Base-by-base conservation (phyloP, 768 basidiomycete species). In the Cyclocybe cylindracea region DNA sequence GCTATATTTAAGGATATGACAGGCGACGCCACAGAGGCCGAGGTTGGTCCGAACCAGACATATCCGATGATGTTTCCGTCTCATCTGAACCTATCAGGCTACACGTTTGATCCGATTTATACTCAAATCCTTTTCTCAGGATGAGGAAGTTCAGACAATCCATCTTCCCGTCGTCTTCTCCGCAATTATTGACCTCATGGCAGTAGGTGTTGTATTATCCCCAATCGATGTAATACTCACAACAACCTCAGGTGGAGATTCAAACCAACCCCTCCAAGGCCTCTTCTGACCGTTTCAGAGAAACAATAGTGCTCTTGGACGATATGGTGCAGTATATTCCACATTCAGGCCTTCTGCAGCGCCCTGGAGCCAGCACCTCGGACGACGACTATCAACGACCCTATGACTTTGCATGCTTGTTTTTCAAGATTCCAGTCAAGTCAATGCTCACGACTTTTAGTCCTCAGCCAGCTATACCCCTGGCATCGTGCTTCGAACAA, bases 141-240 rank as follows among this genome's bases (percentile, higher is more conserved):
- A 98, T 58, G 94, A 98, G 54, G 96, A 97, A 63, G 82, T 91
- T 19, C 84, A 82, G 61, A 80, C 74, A 3, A 75, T 94, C 29
- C 92, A 96, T 67, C 70, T 94, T 9, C 94, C 96, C 0, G 68
- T 94, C 39, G 73, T 93, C 10, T 87, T 95, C 51, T 74, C 83
- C 2, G 85, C 82, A 5, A 72, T 91, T 39, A 63, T 87, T 37
- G 87, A 91, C 54, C 61, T 79, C 5, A 56, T 92, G 33, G 71
- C 81, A 55, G 92, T 94, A 66, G 67, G 78, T 56, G n/a, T 38
- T 35, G 14, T 35, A 14, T 44, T 33, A 13, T n/a, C 31, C 49
- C 35, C 39, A 19, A 18, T 39, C 39, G 51, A 44, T 50, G 14
- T 54, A 46, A 13, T 44, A 36, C 39, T 45, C 42, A 39, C 48